phyloP scores from a whole-genome alignment of 2,329 filamentous ascomycete species.

The Cylindrodendrum hubeiense region DNA sequence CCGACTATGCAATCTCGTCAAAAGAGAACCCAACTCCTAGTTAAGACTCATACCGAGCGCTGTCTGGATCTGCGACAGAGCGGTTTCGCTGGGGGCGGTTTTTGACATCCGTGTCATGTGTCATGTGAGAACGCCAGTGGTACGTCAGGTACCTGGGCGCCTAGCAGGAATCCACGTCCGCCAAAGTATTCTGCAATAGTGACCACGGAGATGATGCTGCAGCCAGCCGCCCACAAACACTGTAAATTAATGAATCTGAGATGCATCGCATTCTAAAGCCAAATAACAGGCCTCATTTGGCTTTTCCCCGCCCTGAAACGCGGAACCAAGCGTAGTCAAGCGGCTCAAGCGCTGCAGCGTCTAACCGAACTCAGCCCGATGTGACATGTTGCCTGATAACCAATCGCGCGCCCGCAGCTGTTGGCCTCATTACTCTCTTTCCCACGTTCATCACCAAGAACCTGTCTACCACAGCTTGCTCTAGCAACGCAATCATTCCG shows the following conservation, averaged over 20 bases:
- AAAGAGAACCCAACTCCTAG: not conserved
- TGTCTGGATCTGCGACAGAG: conserved; percentile 1
- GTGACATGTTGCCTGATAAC: conserved; percentile 34
- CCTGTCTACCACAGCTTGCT: conserved; percentile 31
- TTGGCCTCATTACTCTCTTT: conserved; percentile 40
- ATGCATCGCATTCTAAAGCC: not conserved
- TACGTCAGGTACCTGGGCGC: conserved; percentile 27
- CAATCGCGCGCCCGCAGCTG: conserved; percentile 38
- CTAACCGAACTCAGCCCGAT: conserved; percentile 38
- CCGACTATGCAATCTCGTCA: not conserved
- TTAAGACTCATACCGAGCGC: conserved; percentile 16
- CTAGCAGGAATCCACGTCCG: conserved; percentile 34
- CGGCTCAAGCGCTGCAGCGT: not conserved
- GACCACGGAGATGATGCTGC: not conserved
- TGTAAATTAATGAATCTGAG: not conserved
- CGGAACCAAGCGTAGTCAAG: not conserved
- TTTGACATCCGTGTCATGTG: conserved; percentile 29
- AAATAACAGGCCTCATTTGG: not conserved
- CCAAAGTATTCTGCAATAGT: conserved; percentile 28
- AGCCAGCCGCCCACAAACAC: not conserved
- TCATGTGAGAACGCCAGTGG: conserved; percentile 36
- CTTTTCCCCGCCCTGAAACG: conserved; percentile 10
- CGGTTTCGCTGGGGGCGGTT: conserved; percentile 11
- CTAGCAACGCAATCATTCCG: conserved; percentile 37
- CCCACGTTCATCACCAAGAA: conserved; percentile 42